Evolutionary conservation across 768 basidiomycete species (phyloP), one percentile per base, ranked within the genome.

Genomic region (Naganishia onofrii): DNA sequence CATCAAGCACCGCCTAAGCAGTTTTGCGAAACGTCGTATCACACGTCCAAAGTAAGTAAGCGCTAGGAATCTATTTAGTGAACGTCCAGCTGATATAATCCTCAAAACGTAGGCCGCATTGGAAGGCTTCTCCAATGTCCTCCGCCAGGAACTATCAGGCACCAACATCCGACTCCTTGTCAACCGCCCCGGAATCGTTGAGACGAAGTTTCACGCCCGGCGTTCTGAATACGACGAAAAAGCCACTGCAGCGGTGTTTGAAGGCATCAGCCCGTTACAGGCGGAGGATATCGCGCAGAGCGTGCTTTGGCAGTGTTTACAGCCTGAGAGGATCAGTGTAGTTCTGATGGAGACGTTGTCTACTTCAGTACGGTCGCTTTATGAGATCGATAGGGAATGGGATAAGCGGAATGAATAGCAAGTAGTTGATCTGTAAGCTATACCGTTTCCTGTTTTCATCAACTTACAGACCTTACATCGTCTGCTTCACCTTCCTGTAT

Each of bases 81-180:
- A 1, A 21, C 7, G n/a, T n/a, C 15, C n/a, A 42, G 5, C 48
- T 51, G 21, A 51, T n/a, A 12, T 51, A 26, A 3, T 21, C n/a
- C 48, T 21, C 48, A 1, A 4, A 7, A n/a, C 23, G 48, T 13
- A 51, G 48, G 48, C 48, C n/a, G 48, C 48, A 4, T 13, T 51
- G 48, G 48, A 51, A 51, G 48, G 48, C 21, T 51, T 51, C 48
- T 51, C 48, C 21, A 51, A 60, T 23, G 68, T 60, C 28, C 68
- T 69, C 26, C 56, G 68, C 23, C 32, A 69, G 29, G 68, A 69
- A 51, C 13, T 26, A 23, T 26, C 63, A 28, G 68, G 56, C 10
- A 69, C 56, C 12, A 58, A 69, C 57, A 58, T 69, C 56, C 68
- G 68, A 12, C 55, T 69, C 55, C 68, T 69, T 7, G n/a, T 69